A percentile compares a stretch with the other conserved stretches of the same genome.
Conservation (phyloP, 306 rosid species). For the Carpinus viminea region DNA sequence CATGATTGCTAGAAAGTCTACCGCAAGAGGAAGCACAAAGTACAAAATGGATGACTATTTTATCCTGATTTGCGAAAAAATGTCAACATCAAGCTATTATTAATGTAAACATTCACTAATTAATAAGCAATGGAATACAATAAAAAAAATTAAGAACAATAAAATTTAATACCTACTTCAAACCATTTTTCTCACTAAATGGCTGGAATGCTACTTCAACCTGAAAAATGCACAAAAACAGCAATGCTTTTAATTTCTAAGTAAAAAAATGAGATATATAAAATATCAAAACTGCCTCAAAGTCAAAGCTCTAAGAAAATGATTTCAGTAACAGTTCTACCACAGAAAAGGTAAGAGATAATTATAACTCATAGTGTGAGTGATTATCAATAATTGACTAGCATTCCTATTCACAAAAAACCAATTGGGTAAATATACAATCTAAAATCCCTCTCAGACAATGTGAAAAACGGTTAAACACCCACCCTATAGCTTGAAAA, state of each 20-base stretch:
- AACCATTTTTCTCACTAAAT: neutral
- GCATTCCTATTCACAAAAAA: neutral
- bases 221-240: conserved; percentile 31
- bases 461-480: neutral
- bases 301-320: conserved; percentile 9
- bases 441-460: neutral
- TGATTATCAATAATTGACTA: neutral
- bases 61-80: neutral
- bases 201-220: conserved; percentile 20
- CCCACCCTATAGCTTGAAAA: neutral
- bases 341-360: neutral
- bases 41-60: neutral
- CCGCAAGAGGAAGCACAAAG: neutral
- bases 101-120: neutral
- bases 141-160: neutral
- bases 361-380: neutral
- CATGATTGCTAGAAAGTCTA: conserved; percentile 36
- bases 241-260: conserved; percentile 9
- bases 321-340: conserved; percentile 4
- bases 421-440: neutral
- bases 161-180: neutral
- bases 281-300: conserved; percentile 1
- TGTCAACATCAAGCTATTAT: neutral
- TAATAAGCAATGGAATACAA: conserved; percentile 6
- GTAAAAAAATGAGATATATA: neutral